Percentiles rank a stretch among this genome's conserved stretches.
phyloP scores from a whole-genome alignment of 495 filamentous ascomycete species.

The Podospora tetraspora region DNA sequence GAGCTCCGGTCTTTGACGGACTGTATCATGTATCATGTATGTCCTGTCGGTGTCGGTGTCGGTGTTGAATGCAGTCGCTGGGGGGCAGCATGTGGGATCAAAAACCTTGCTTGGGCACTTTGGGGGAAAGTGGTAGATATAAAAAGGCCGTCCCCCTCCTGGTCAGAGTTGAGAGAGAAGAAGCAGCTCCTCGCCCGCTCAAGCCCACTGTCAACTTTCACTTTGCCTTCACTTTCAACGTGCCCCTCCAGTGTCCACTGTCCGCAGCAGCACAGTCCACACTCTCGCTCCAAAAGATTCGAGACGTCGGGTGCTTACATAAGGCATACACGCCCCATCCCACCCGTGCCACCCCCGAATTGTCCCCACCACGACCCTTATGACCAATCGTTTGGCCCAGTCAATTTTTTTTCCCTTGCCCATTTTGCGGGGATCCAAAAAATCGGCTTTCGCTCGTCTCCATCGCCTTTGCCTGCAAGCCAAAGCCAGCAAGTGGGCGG shows the following conservation, averaged over 20 bases:
- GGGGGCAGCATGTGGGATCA: too few relatives aligned
- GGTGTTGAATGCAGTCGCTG: too few relatives aligned
- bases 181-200: too few relatives aligned
- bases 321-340: background rate
- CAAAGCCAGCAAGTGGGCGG: background rate
- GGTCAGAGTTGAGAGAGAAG: background rate
- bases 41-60: too few relatives aligned
- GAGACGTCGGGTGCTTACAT: conserved; percentile 8
- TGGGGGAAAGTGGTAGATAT: background rate
- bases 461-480: conserved; percentile 1
- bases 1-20: too few relatives aligned
- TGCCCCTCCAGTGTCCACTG: background rate
- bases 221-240: background rate
- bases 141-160: background rate
- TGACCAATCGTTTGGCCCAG: conserved; percentile 18
- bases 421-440: conserved; percentile 30
- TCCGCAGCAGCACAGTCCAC: too few relatives aligned
- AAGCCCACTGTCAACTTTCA: too few relatives aligned
- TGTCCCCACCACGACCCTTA: conserved; percentile 5
- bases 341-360: background rate
- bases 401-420: conserved; percentile 24
- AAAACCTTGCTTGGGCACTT: too few relatives aligned
- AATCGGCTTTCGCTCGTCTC: conserved; percentile 26
- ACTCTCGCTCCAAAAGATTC: background rate
- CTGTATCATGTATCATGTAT: too few relatives aligned